phyloP scores from a whole-genome alignment of 2,329 filamentous ascomycete species.

The Annulohypoxylon truncatum region DNA sequence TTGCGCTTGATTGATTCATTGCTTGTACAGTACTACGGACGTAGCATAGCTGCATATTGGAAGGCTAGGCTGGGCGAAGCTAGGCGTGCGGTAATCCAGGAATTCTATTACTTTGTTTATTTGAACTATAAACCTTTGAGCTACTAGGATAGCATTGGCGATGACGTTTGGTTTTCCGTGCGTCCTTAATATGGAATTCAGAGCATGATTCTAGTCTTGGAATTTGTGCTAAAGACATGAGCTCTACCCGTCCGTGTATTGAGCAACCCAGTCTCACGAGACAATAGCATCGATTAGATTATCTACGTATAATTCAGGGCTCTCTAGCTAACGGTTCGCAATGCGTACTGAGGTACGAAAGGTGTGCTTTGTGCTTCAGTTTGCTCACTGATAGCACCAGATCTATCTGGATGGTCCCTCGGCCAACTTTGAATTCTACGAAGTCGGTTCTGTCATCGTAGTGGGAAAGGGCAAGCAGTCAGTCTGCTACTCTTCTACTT shows the following conservation, averaged over 20 bases:
- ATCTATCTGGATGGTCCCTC: not conserved
- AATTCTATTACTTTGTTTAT: constrained; percentile 9
- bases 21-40: constrained; percentile 35
- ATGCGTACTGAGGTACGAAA: no score
- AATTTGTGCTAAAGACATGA: no score
- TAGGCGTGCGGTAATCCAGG: constrained; percentile 28
- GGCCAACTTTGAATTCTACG: no score
- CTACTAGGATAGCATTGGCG: not conserved
- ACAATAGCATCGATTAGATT: not conserved
- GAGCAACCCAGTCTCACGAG: not conserved
- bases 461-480: not conserved
- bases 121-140: not conserved
- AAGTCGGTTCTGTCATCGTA: not conserved
- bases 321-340: no score
- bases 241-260: not conserved
- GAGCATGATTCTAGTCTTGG: not conserved
- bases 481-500: not conserved
- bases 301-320: not conserved
- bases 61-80: constrained; percentile 16
- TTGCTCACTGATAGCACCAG: not conserved
- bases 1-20: constrained; percentile 6
- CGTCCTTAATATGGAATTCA: not conserved
- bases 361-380: no score
- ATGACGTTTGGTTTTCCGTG: not conserved
- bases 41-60: constrained; percentile 16